phyloP scores from a whole-genome alignment of 2,329 filamentous ascomycete genomes.

The Sclerotinia sclerotiorum region DNA sequence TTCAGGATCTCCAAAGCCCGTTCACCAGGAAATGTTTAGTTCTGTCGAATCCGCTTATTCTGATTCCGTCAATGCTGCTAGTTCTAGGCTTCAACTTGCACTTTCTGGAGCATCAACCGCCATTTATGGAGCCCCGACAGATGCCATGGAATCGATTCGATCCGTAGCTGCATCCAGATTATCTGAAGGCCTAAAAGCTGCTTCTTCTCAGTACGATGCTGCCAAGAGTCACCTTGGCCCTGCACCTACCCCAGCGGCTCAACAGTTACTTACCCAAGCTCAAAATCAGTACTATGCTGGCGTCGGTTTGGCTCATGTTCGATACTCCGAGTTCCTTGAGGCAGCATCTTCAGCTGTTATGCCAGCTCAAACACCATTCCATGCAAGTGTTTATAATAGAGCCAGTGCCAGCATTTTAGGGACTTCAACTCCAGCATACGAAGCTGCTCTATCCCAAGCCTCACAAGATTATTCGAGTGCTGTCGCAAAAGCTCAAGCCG shows the following conservation, averaged over 20 bases:
- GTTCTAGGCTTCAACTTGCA: constrained; percentile 44
- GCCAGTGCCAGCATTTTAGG: constrained; percentile 33
- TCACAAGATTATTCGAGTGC: constrained; percentile 34
- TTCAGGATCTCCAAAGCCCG: constrained; percentile 66
- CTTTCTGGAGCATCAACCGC: constrained; percentile 50
- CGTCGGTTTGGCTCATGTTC: constrained; percentile 73
- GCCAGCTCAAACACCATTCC: constrained; percentile 55
- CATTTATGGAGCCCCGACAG: constrained; percentile 53
- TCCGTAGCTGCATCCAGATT: constrained; percentile 70
- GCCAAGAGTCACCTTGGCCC: constrained; percentile 67
- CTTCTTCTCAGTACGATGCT: constrained; percentile 68
- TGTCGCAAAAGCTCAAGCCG: constrained; percentile 14
- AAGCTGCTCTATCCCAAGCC: constrained; percentile 33
- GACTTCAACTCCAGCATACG: constrained; percentile 31
- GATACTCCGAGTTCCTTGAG: constrained; percentile 72
- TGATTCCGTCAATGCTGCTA: constrained; percentile 62
- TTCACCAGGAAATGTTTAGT: constrained; percentile 66
- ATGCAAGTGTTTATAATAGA: constrained; percentile 39
- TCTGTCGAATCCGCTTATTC: constrained; percentile 70
- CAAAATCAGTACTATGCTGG: constrained; percentile 73
- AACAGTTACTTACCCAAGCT: constrained; percentile 61
- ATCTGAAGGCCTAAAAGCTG: constrained; percentile 67
- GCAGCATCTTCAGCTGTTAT: constrained; percentile 70
- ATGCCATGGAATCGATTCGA: constrained; percentile 56
- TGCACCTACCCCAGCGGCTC: constrained; percentile 49